Conservation (phyloP, 2,329 filamentous ascomycete genomes). For the Sclerotinia sclerotiorum region DNA sequence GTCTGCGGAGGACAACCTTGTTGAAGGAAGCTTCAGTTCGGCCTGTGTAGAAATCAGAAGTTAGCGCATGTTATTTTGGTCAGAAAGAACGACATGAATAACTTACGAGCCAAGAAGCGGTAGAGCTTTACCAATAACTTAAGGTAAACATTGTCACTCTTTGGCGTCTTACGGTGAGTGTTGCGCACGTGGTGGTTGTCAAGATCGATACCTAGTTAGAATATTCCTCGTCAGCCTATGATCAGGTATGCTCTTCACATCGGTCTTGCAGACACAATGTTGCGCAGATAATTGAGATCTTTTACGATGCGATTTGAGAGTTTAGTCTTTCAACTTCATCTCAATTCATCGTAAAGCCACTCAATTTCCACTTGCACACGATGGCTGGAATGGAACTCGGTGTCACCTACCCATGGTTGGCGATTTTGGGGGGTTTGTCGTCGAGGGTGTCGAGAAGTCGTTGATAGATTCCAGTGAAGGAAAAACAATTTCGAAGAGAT, state of each 20-base stretch:
- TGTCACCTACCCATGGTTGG: slow-evolving; percentile 43
- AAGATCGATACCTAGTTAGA: slow-evolving; percentile 67
- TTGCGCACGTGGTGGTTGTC: slow-evolving; percentile 66
- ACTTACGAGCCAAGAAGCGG: slow-evolving; percentile 93
- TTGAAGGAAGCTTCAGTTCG: slow-evolving; percentile 98
- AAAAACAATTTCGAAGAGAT: slow-evolving; percentile 25
- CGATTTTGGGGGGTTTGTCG: slow-evolving; percentile 35
- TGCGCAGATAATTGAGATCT: slow-evolving; percentile 38
- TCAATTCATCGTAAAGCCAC: slow-evolving; percentile 28
- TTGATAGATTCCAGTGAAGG: slow-evolving; percentile 16
- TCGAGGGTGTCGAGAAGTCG: slow-evolving; percentile 24
- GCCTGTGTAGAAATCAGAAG: slow-evolving; percentile 51
- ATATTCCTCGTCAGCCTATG: slow-evolving; percentile 61
- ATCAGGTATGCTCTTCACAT: slow-evolving; percentile 62
- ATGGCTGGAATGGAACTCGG: slow-evolving; percentile 40
- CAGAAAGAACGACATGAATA: slow-evolving; percentile 8
- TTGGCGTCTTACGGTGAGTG: slow-evolving; percentile 88
- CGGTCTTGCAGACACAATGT: slow-evolving; percentile 41
- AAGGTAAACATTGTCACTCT: slow-evolving; percentile 98
- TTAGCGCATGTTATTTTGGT: background rate
- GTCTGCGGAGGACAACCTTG: slow-evolving; percentile 94
- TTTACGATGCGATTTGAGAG: slow-evolving; percentile 24
- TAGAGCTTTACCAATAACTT: slow-evolving; percentile 98
- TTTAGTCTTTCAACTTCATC: slow-evolving; percentile 29
- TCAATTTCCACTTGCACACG: slow-evolving; percentile 41